Evolutionary conservation across 768 basidiomycete species (phyloP).

Genomic region (Fibroporia radiculosa): DNA sequence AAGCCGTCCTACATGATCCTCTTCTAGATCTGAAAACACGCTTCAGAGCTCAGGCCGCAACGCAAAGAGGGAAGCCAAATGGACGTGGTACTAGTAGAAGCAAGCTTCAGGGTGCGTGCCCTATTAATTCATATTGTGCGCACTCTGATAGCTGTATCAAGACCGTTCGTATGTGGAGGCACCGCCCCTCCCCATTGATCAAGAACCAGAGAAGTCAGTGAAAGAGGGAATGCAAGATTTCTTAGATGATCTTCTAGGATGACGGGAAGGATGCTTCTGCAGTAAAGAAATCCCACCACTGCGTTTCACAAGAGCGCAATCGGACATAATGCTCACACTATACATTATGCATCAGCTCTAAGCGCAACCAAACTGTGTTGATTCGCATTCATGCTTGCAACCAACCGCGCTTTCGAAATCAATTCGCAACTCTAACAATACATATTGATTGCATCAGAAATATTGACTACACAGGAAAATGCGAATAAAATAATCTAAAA

Average conservation of each 20-base stretch:
- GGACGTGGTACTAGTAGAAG: conserved; percentile 9
- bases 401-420: no score
- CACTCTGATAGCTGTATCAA: neutral
- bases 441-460: neutral
- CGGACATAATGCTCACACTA: no score
- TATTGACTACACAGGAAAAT: no score
- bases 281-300: no score
- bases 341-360: no score
- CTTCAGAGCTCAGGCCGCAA: conserved; percentile 20
- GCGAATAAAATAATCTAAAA: neutral
- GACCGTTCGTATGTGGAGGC: conserved; percentile 30
- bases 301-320: no score
- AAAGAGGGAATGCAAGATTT: conserved; percentile 64
- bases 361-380: no score
- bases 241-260: conserved; percentile 56
- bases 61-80: conserved; percentile 14
- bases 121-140: neutral
- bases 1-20: neutral
- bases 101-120: conserved; percentile 6
- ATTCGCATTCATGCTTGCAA: no score
- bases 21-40: conserved; percentile 24
- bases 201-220: conserved; percentile 29
- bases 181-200: conserved; percentile 40
- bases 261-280: conserved; percentile 11
- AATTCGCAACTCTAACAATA: no score